Base-by-base conservation (phyloP, 139 green algal genomes). In the Axilococcus clingmanii region DNA sequence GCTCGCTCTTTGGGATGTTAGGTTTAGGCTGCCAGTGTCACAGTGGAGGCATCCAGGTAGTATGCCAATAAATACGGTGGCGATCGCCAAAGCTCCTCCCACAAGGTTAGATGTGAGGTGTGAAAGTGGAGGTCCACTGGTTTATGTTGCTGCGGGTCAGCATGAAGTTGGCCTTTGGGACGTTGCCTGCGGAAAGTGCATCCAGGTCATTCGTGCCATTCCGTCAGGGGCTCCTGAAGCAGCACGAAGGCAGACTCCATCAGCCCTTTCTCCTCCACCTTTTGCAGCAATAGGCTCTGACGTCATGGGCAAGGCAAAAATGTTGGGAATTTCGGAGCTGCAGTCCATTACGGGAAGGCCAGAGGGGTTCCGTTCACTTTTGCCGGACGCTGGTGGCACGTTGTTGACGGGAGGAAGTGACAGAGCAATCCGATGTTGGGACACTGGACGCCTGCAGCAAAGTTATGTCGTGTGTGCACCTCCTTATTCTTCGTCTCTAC, bases 91-190 rank as follows among this genome's bases (percentile, higher is more conserved):
- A 15, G 72, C 69, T 4, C 54, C 77, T 14, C 57, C 55, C 2
- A 33, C 59, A 11, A 52, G 68, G 7, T 58, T 83, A 40, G 36
- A 17, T 2, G 27, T 45, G 11, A 34, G 9, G 22, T 41, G 41
- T 24, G 40, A 50, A 3, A 40, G 49, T 7, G 45, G 46, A 5
- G 56, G 35, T 12, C 84, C 83, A n/a, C 55, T 94, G 35, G 61
- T 94, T 30, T 88, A 83, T 40, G 62, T 85, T 38, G 75, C 80
- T 2, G 72, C 81, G 7, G 85, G 79, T 1, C 38, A 66, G 9
- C 48, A 79, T 29, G 86, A 94, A 64, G 72, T 91, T 17, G 78
- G 77, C 32, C 61, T 84, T 32, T 93, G 84, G 84, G 84, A 94
- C 51, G 40, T n/a, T n/a, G n/a, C n/a, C 87, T 4, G 66, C 59